A percentile compares a stretch with the other conserved stretches of the same genome.
Conservation (phyloP, 2,329 filamentous ascomycete genomes). For the Aspergillus udagawae region DNA sequence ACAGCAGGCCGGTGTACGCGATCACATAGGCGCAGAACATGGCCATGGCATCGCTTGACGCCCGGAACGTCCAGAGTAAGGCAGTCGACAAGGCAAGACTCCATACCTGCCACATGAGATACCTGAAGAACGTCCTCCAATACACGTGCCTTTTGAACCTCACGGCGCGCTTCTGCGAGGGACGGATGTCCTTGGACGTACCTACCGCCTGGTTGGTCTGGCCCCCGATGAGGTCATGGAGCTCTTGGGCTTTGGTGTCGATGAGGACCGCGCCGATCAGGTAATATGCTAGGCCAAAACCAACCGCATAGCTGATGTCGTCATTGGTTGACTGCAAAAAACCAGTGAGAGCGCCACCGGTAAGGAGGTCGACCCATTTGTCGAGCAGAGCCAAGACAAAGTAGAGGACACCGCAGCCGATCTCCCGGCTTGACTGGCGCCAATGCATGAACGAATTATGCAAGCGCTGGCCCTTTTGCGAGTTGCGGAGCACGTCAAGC, state of each 20-base stretch:
- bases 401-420: conserved; percentile 52
- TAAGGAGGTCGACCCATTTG: conserved; percentile 51
- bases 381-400: conserved; percentile 54
- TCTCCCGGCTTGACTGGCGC: conserved; percentile 54
- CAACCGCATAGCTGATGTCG: conserved; percentile 45
- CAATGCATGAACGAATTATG: conserved; percentile 57
- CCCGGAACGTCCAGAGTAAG: conserved; percentile 52
- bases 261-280: conserved; percentile 54
- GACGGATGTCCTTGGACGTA: conserved; percentile 40
- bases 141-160: conserved; percentile 48
- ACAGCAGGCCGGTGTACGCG: conserved; percentile 51
- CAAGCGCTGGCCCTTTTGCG: conserved; percentile 52
- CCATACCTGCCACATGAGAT: conserved; percentile 51
- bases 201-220: conserved; percentile 40
- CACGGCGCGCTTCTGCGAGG: conserved; percentile 43
- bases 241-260: conserved; percentile 52
- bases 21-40: conserved; percentile 50
- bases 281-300: conserved; percentile 56
- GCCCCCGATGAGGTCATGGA: conserved; percentile 45
- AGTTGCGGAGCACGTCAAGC: conserved; percentile 49
- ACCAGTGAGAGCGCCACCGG: conserved; percentile 41
- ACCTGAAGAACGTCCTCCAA: conserved; percentile 48
- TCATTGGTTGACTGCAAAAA: conserved; percentile 32
- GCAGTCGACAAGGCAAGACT: conserved; percentile 47
- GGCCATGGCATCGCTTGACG: conserved; percentile 38